Evolutionary conservation across 495 filamentous ascomycete genomes (phyloP).

Genomic region (Margaritispora aquatica): DNA sequence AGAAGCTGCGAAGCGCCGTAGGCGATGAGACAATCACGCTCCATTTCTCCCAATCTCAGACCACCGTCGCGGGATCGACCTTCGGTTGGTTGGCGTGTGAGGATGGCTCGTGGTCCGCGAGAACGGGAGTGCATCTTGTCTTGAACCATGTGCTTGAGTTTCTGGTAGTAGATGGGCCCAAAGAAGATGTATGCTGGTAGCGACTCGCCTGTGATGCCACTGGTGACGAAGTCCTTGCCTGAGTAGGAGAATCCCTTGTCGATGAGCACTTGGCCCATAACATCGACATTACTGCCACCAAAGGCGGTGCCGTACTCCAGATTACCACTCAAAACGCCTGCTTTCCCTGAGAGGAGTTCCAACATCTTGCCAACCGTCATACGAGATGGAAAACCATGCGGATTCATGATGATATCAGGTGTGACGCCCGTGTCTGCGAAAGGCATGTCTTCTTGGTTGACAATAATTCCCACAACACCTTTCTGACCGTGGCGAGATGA

Average conservation of each 20-base stretch:
- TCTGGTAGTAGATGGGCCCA: constrained; percentile 98
- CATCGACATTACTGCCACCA: constrained; percentile 82
- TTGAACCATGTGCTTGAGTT: constrained; percentile 99
- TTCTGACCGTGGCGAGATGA: constrained; percentile 99
- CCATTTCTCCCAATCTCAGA: constrained; percentile 95
- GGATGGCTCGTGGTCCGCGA: constrained; percentile 79
- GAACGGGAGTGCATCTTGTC: constrained; percentile 99
- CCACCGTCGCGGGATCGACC: constrained; percentile 90
- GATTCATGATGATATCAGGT: constrained; percentile 99
- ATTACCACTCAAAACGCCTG: constrained; percentile 74
- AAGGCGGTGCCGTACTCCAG: constrained; percentile 87
- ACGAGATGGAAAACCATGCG: constrained; percentile 97
- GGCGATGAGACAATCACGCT: constrained; percentile 93
- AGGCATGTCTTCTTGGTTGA: constrained; percentile 92
- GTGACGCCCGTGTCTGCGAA: constrained; percentile 86
- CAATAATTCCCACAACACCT: constrained; percentile 94
- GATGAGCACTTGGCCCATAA: constrained; percentile 80
- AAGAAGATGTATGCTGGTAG: constrained; percentile 97
- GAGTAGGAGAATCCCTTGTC: constrained; percentile 89
- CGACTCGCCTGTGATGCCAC: constrained; percentile 88
- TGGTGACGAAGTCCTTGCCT: constrained; percentile 93
- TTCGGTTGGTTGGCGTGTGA: constrained; percentile 95
- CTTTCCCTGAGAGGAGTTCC: constrained; percentile 91
- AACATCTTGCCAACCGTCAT: constrained; percentile 99
- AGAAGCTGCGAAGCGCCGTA: constrained; percentile 91